Conservation (phyloP, 805 yeast species). For the Hanseniaspora thailandica region DNA sequence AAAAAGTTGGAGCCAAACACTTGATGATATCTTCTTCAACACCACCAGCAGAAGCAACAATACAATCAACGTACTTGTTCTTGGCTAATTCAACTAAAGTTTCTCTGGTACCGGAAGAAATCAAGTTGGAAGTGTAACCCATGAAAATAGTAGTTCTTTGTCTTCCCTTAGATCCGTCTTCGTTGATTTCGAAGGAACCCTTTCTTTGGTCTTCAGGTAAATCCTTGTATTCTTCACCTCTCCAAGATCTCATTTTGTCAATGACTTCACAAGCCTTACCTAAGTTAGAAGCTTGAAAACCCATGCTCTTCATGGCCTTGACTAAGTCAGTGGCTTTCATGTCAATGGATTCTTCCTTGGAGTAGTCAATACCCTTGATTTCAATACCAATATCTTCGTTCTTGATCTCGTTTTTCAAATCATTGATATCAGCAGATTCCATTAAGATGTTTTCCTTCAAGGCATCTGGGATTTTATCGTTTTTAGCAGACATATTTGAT, state of each 20-base stretch:
- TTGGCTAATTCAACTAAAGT: slow-evolving; percentile 81
- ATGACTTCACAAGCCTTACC: slow-evolving; percentile 86
- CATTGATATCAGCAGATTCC: slow-evolving; percentile 60
- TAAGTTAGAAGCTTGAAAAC: slow-evolving; percentile 86
- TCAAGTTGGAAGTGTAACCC: slow-evolving; percentile 94
- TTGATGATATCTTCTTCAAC: slow-evolving; percentile 95
- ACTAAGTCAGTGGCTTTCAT: slow-evolving; percentile 71
- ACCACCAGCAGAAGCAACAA: slow-evolving; percentile 97
- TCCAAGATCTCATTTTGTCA: slow-evolving; percentile 85
- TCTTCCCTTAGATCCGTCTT: slow-evolving; percentile 35
- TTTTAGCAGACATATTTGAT: slow-evolving; percentile 26
- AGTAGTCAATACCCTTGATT: slow-evolving; percentile 84
- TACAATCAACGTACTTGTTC: slow-evolving; percentile 85
- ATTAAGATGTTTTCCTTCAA: slow-evolving; percentile 88
- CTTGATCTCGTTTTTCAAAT: slow-evolving; percentile 9
- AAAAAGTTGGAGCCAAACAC: slow-evolving; percentile 88
- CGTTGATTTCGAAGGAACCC: slow-evolving; percentile 58
- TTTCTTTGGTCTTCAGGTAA: slow-evolving; percentile 58
- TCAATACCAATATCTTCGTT: slow-evolving; percentile 58
- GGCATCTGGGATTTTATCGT: slow-evolving; percentile 46
- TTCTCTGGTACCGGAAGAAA: slow-evolving; percentile 87
- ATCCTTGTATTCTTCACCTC: slow-evolving; percentile 64
- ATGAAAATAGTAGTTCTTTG: slow-evolving; percentile 84
- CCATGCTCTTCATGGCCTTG: slow-evolving; percentile 82
- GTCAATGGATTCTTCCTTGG: slow-evolving; percentile 60